Evolutionary conservation across 495 filamentous ascomycete genomes (phyloP).

Genomic region (Symbiotaphrina buchneri): DNA sequence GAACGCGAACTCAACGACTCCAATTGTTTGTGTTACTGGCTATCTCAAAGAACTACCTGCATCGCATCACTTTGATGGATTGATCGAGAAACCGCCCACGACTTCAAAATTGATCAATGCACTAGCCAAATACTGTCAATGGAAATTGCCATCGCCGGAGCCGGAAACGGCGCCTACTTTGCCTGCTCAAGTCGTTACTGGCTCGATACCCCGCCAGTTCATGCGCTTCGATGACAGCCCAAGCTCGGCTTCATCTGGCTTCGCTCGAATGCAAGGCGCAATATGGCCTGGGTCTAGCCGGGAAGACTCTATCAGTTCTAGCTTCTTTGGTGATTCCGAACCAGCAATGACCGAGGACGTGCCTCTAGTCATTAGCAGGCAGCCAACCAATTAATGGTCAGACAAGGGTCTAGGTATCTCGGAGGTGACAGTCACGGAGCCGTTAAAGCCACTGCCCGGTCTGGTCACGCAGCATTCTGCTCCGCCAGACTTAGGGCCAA

Average conservation of each 20-base stretch:
- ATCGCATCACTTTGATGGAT: constrained; percentile 79
- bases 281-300: constrained; percentile 58
- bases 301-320: constrained; percentile 71
- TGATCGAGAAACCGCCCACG: constrained; percentile 92
- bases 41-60: constrained; percentile 91
- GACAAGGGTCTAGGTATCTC: constrained; percentile 47
- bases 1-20: constrained; percentile 82
- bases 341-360: constrained; percentile 51
- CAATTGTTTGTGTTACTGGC: constrained; percentile 90
- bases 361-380: constrained; percentile 49
- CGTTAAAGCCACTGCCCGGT: constrained; percentile 1
- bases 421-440: constrained; percentile 17
- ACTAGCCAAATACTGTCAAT: constrained; percentile 66
- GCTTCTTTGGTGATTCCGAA: constrained; percentile 67
- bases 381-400: constrained; percentile 50
- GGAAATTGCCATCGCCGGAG: constrained; percentile 52
- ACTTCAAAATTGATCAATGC: constrained; percentile 71
- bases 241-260: constrained; percentile 59
- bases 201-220: constrained; percentile 34
- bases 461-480: constrained; percentile 44
- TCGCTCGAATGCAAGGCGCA: constrained; percentile 40
- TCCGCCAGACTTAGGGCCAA: constrained; percentile 28
- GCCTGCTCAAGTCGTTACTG: constrained; percentile 27
- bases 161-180: constrained; percentile 10
- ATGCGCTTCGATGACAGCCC: constrained; percentile 55